A percentile compares a stretch with the other conserved stretches of the same genome.
Evolutionary conservation across 208 protist species (phyloP).

Genomic region (Trypanosoma theileri): DNA sequence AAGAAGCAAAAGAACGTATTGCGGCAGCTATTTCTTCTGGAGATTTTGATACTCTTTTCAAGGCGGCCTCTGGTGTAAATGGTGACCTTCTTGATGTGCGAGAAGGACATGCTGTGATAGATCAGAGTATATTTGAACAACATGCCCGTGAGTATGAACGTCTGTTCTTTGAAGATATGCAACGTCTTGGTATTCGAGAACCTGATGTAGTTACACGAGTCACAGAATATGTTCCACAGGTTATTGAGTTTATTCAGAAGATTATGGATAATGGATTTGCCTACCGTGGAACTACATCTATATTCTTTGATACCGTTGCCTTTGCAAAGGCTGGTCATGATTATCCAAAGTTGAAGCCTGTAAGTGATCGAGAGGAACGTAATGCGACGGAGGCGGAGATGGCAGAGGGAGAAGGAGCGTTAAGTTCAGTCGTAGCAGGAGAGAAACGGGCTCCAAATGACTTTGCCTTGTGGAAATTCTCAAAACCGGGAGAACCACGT

Average conservation of each 20-base stretch:
- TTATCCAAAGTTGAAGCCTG: slow-evolving; percentile 94
- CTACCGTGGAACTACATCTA: slow-evolving; percentile 89
- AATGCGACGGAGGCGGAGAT: slow-evolving; percentile 88
- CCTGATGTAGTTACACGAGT: slow-evolving; percentile 96
- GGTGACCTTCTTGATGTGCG: slow-evolving; percentile 82
- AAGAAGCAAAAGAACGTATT: slow-evolving; percentile 58
- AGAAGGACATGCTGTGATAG: slow-evolving; percentile 57
- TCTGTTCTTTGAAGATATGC: slow-evolving; percentile 94
- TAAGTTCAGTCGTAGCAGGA: slow-evolving; percentile 45
- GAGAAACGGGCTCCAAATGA: slow-evolving; percentile 93
- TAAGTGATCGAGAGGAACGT: slow-evolving; percentile 36
- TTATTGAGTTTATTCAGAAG: slow-evolving; percentile 92
- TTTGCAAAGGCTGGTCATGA: slow-evolving; percentile 84
- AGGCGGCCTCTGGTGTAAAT: slow-evolving; percentile 62
- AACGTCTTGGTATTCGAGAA: slow-evolving; percentile 77
- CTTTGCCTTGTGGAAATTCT: slow-evolving; percentile 99
- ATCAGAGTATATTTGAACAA: slow-evolving; percentile 88
- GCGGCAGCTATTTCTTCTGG: slow-evolving; percentile 32
- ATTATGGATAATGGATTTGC: slow-evolving; percentile 97
- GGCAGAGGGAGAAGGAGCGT: slow-evolving; percentile 90
- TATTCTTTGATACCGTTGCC: slow-evolving; percentile 96
- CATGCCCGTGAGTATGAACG: slow-evolving; percentile 89
- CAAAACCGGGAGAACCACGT: slow-evolving; percentile 91
- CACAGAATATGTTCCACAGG: slow-evolving; percentile 97
- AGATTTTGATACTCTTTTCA: slow-evolving; percentile 54